Evolutionary conservation across 2,329 filamentous ascomycete species (phyloP).

Genomic region (Grosmannia penicillata): DNA sequence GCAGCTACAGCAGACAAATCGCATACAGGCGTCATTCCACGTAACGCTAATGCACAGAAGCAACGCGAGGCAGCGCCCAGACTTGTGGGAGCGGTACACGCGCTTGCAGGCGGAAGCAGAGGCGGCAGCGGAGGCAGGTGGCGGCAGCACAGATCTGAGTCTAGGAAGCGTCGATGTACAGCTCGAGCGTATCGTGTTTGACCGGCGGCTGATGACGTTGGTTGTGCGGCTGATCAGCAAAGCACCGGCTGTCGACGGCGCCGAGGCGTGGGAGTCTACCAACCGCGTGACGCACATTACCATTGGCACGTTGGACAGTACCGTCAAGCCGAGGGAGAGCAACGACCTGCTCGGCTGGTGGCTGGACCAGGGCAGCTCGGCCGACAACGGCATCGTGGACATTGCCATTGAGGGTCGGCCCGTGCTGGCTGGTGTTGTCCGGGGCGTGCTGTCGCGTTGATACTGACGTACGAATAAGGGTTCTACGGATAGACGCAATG

Average conservation of each 20-base stretch:
- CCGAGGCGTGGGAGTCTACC: slow-evolving; percentile 45
- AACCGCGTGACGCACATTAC: slow-evolving; percentile 82
- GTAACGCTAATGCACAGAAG: slow-evolving; percentile 85
- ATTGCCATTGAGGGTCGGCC: slow-evolving; percentile 34
- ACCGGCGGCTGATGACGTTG: slow-evolving; percentile 79
- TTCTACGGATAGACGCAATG: no score
- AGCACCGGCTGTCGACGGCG: slow-evolving; percentile 9
- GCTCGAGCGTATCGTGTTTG: slow-evolving; percentile 63
- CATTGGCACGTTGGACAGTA: slow-evolving; percentile 59
- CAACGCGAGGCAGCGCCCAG: slow-evolving; percentile 40
- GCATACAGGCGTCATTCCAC: slow-evolving; percentile 78
- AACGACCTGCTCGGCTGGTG: slow-evolving; percentile 70
- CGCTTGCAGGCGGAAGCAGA: slow-evolving; percentile 37
- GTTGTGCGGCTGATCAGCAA: slow-evolving; percentile 58
- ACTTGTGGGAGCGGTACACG: slow-evolving; percentile 62
- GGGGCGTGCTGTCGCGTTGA: slow-evolving; percentile 26
- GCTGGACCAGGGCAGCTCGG: slow-evolving; percentile 41
- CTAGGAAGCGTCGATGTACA: slow-evolving; percentile 51
- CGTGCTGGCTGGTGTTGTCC: slow-evolving; percentile 30
- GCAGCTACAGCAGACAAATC: slow-evolving; percentile 55
- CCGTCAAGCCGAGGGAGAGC: slow-evolving; percentile 86
- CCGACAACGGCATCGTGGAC: slow-evolving; percentile 29
- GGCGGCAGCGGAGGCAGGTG: slow-evolving; percentile 12
- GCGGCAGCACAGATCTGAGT: neutral
- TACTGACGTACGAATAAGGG: no score